Evolutionary conservation across 1,284 basidiomycete genomes (phyloP).

Genomic region (Grifola frondosa): DNA sequence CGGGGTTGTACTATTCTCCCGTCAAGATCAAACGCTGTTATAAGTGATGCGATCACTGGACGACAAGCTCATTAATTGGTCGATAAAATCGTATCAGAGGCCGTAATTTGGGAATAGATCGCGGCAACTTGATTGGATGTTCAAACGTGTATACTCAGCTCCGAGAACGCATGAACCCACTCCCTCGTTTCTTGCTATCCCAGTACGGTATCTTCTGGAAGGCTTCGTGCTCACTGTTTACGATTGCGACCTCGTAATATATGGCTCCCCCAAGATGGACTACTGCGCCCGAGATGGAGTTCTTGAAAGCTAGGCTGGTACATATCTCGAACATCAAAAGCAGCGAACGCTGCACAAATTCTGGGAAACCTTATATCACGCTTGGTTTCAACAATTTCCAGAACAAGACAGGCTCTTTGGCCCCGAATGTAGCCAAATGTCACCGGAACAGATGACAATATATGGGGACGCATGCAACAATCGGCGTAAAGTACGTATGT

Average conservation of each 20-base stretch:
- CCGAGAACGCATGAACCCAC: too few species aligned
- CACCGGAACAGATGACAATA: background rate
- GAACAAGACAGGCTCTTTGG: background rate
- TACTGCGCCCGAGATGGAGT: background rate
- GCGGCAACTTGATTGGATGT: too few species aligned
- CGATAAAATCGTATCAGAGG: too few species aligned
- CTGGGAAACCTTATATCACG: background rate
- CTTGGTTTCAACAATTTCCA: slow-evolving; percentile 1
- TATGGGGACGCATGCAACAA: background rate
- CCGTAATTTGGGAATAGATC: too few species aligned
- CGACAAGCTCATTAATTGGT: too few species aligned
- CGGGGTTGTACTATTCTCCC: too few species aligned
- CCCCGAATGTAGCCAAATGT: background rate
- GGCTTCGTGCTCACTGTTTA: background rate
- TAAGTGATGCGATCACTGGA: too few species aligned
- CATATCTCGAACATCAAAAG: background rate
- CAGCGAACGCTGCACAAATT: background rate
- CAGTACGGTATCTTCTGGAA: background rate
- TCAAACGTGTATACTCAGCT: too few species aligned
- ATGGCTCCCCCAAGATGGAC: too few species aligned
- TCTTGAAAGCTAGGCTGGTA: background rate
- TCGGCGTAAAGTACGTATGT: slow-evolving; percentile 1
- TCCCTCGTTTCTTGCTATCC: too few species aligned
- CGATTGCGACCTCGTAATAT: too few species aligned
- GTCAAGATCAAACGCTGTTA: too few species aligned